Base-by-base conservation (phyloP, 176 grass and related monocot species). In the Rhynchospora breviuscula region DNA sequence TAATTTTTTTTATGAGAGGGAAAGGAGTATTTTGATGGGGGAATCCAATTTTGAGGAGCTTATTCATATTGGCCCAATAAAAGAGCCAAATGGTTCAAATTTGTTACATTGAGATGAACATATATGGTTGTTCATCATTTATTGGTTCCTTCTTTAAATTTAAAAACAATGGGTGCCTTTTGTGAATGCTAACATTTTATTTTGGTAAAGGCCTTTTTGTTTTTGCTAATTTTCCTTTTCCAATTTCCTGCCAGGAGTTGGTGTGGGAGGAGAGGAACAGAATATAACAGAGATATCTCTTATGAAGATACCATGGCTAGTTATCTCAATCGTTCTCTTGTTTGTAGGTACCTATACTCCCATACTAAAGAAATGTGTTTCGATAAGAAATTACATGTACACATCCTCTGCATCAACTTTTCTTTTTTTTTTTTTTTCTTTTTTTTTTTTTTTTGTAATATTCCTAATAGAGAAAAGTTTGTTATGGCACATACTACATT, bases 301-400 rank as follows among this genome's bases (percentile, higher is more conserved):
- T 63, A 83, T 87, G 70, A 87, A 85, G 60, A 92, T 99, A 90
- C 97, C 97, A 70, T 94, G 93, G 89, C 88, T 99, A 44, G 83
- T 95, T 67, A 82, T 95, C 67, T 85, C 93, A 48, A 81, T 90
- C 86, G 71, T 68, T 85, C 88, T 93, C 93, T 95, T 95, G 96
- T 95, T 99, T 99, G 96, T 99, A 95, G 91, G 96, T 99, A 95
- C 80, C 93, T 65, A 92, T 93, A 67, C 86, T 92, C 83, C 49
- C 22, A 56, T 77, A 31, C 73, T 17, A 77, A 62, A 84, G 18
- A 84, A 70, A 25, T 58, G 11, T 15, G 85, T 81, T 56, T 2
- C 43, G 63, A 48, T 58, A 23, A 72, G 46, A 14, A 65, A 79
- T 79, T 19, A 59, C 23, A 70, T 78, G 19, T 45, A 6, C n/a